Conservation (phyloP, 1,139 yeast species). For the Pichia kudriavzevii region DNA sequence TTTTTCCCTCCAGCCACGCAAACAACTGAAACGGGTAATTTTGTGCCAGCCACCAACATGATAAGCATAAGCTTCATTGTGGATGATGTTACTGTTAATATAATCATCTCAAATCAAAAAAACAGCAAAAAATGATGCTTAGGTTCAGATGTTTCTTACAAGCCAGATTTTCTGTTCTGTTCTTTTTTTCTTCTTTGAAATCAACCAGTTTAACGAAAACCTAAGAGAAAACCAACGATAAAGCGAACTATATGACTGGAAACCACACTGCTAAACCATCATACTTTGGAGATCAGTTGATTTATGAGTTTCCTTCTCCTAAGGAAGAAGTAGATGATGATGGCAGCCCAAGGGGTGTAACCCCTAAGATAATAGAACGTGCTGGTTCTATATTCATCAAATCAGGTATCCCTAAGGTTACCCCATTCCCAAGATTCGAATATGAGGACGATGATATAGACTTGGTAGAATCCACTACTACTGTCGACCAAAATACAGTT, state of each 20-base stretch:
- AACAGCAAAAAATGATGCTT: too few species aligned
- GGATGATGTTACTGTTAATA: too few species aligned
- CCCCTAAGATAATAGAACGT: slow-evolving; percentile 10
- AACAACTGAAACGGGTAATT: too few species aligned
- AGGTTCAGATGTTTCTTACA: too few species aligned
- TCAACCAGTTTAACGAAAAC: neutral
- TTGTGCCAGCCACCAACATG: too few species aligned
- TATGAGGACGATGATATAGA: neutral
- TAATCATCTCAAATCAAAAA: too few species aligned
- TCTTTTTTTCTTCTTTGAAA: too few species aligned
- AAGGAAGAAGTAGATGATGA: neutral
- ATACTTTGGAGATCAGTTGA: slow-evolving; percentile 12
- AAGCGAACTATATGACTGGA: slow-evolving; percentile 5
- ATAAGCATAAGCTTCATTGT: too few species aligned
- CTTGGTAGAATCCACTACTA: neutral
- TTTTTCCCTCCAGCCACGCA: too few species aligned
- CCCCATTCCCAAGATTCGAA: slow-evolving; percentile 8
- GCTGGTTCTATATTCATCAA: slow-evolving; percentile 15
- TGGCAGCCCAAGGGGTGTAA: too few species aligned
- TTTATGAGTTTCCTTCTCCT: neutral
- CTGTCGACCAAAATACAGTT: too few species aligned
- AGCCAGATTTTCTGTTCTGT: too few species aligned
- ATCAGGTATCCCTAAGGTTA: slow-evolving; percentile 12
- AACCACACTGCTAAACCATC: slow-evolving; percentile 12
- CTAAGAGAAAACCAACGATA: neutral